phyloP scores from a whole-genome alignment of 2,329 filamentous ascomycete genomes.

The Talaromyces amestolkiae region DNA sequence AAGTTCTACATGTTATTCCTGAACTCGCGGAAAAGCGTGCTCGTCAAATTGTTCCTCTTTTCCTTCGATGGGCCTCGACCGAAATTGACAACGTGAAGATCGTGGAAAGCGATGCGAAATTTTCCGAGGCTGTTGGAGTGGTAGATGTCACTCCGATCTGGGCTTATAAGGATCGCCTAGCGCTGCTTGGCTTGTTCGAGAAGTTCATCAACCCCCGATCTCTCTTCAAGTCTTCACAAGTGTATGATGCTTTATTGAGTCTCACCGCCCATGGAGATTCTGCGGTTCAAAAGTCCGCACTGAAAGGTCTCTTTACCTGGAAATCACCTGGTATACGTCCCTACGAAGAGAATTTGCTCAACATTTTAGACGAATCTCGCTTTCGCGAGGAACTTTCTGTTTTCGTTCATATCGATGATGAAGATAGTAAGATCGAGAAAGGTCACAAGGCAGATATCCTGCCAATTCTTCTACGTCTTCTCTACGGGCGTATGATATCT shows the following conservation, averaged over 20 bases:
- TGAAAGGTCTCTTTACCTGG: slow-evolving; percentile 86
- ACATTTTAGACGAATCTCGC: slow-evolving; percentile 81
- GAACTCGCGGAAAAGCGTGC: slow-evolving; percentile 81
- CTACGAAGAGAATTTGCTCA: slow-evolving; percentile 82
- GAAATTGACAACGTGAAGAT: slow-evolving; percentile 41
- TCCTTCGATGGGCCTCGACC: slow-evolving; percentile 73
- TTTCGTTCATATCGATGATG: slow-evolving; percentile 70
- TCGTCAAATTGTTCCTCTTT: slow-evolving; percentile 77
- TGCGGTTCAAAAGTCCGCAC: slow-evolving; percentile 79
- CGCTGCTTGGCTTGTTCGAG: slow-evolving; percentile 75
- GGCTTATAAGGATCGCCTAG: slow-evolving; percentile 70
- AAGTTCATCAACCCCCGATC: slow-evolving; percentile 84
- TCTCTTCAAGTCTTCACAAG: slow-evolving; percentile 72
- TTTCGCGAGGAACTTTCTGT: slow-evolving; percentile 94
- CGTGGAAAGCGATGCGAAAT: slow-evolving; percentile 29
- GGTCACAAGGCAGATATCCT: slow-evolving; percentile 73
- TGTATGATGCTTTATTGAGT: slow-evolving; percentile 70
- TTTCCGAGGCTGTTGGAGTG: slow-evolving; percentile 21
- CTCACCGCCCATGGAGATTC: slow-evolving; percentile 84
- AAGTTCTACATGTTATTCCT: slow-evolving; percentile 71
- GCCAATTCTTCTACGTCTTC: slow-evolving; percentile 78
- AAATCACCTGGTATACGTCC: slow-evolving; percentile 71
- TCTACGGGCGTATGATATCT: slow-evolving; percentile 87
- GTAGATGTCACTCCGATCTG: slow-evolving; percentile 32
- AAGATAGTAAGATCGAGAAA: slow-evolving; percentile 65